Base-by-base conservation (phyloP, 1,139 yeast genomes). In the Hanseniaspora sp. region DNA sequence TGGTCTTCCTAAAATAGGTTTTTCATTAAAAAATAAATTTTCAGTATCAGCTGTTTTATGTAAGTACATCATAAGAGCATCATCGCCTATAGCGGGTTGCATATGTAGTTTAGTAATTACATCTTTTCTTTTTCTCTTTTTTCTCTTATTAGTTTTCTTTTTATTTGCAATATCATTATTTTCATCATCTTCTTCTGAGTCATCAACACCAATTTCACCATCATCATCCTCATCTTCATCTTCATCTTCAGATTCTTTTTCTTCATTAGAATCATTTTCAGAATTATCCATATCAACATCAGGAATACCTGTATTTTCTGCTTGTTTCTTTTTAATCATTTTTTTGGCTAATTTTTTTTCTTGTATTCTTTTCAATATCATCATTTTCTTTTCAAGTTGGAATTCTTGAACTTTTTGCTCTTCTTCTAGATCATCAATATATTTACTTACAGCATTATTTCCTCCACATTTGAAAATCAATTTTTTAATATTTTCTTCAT, bases 381-480 rank as follows among this genome's bases (percentile, higher is more conserved):
- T 46, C 17, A 17, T 43, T 17, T 39, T 51, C 17, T 44, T 51
- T 40, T 44, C 48, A 5, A 51, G 43, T 30, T 44, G 23, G 33
- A 51, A 51, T 35, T 65, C 58, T 65, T 69, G 64, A 70, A 70
- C 64, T 71, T 72, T 58, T 64, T 69, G 57, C 63, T 65, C 60
- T 71, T 72, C 61, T 71, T 58, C 55, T 71, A 58, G 59, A 67
- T 69, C 64, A 72, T 59, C 7, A 70, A 72, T 5, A 74, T 46
- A 0, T 71, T 56, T 0, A 71, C 67, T 2, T 3, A 74, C 68
- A 13, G 77, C 78, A 9, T 82, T 84, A 2, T 77, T 72, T 1
- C 96, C 96, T 3, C 97, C 97, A 45, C 90, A 76, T 82, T 86
- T 79, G 2, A 67, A 68, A 7, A 88, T 69, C 0, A 95, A 96